A percentile compares a stretch with the other conserved stretches of the same genome.
Conservation (phyloP, 164 flowering plant species). For the Umbilicus rupestris region DNA sequence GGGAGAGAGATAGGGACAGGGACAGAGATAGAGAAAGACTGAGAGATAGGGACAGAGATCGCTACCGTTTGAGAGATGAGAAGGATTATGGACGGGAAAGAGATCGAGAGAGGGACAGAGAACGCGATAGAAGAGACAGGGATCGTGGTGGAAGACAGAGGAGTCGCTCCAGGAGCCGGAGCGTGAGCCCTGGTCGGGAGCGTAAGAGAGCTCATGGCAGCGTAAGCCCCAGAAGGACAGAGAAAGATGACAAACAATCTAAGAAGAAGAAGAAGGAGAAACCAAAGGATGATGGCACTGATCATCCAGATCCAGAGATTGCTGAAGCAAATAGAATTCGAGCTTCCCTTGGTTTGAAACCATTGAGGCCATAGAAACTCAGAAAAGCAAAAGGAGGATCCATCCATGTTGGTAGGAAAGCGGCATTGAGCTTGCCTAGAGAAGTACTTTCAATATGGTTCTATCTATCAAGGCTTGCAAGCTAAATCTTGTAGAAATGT, state of each 20-base stretch:
- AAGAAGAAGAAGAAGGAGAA: slow-evolving; percentile 62
- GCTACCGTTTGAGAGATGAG: slow-evolving; percentile 58
- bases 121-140: slow-evolving; percentile 69
- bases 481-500: too few relatives aligned
- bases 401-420: too few relatives aligned
- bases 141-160: slow-evolving; percentile 72
- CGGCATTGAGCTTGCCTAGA: too few relatives aligned
- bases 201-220: slow-evolving; percentile 61
- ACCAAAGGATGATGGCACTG: slow-evolving; percentile 81
- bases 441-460: too few relatives aligned
- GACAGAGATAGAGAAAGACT: slow-evolving; percentile 44
- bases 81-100: slow-evolving; percentile 68
- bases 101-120: slow-evolving; percentile 48
- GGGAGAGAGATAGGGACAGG: slow-evolving; percentile 40
- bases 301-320: slow-evolving; percentile 94
- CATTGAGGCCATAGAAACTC: slow-evolving; percentile 29
- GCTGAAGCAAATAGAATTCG: slow-evolving; percentile 80
- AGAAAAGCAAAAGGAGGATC: neutral
- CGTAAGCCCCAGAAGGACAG: slow-evolving; percentile 59
- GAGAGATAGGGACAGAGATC: slow-evolving; percentile 42
- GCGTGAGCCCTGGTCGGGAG: slow-evolving; percentile 51
- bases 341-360: slow-evolving; percentile 72
- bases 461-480: too few relatives aligned
- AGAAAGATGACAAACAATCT: slow-evolving; percentile 37
- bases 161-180: slow-evolving; percentile 63